Base-by-base conservation (phyloP, 2,329 filamentous ascomycete species). In the Ustulina deusta region DNA sequence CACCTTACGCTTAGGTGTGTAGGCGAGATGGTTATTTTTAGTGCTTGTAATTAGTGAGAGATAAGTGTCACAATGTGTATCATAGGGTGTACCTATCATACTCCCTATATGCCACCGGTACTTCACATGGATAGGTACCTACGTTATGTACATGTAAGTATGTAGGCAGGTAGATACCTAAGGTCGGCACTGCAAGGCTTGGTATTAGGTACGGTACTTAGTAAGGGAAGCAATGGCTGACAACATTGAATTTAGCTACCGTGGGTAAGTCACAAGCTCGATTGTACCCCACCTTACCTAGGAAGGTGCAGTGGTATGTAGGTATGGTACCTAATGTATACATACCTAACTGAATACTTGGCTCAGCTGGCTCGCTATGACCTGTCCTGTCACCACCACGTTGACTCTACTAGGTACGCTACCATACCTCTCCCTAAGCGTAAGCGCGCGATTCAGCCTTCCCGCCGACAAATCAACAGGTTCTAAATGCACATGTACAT, bases 371-470 rank as follows among this genome's bases (percentile, higher is more conserved):
- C n/a, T 46, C 44, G 44, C 20, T 25, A 54, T 36, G 29, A 36
- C 49, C 29, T 38, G 29, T 11, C 32, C 20, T 25, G 51, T 25
- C n/a, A 22, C 51, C 42, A 51, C 34, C 51, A 51, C 59, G 15
- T 54, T 29, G 36, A 29, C 27, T 13, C 5, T 13, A 40, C 36
- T 17, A 44, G 36, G 36, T 15, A 42, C 15, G 22, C 15, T 49
- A 34, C n/a, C n/a, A n/a, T n/a, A n/a, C n/a, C n/a, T n/a, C n/a
- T 46, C 7, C 36, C 36, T 27, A 40, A 27, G n/a, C 36, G 42
- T 49, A 59, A 36, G 42, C 29, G 60, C 63, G 61, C 63, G 60
- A 69, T 64, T 69, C 69, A 70, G 69, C 69, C 69, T 70, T 70
- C 66, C 62, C 25, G 40, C 60, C 66, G 62, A 63, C 48, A 44